Evolutionary conservation across 495 filamentous ascomycete species (phyloP).

Genomic region (Amniculicola lignicola): DNA sequence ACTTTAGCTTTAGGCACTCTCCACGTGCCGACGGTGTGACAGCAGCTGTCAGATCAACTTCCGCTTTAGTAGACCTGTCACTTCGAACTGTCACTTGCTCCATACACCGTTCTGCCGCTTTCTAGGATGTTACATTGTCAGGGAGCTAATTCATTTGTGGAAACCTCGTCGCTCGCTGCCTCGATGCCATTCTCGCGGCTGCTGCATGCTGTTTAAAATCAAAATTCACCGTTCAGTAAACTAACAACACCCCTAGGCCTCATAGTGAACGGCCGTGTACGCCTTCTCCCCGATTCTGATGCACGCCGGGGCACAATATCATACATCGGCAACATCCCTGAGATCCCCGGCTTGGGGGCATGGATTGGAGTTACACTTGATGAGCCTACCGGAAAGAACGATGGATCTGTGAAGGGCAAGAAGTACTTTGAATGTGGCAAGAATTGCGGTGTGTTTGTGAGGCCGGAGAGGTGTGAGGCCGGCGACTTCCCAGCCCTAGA

Average conservation of each 20-base stretch:
- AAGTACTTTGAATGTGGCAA: slow-evolving; percentile 71
- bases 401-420: slow-evolving; percentile 74
- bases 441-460: slow-evolving; percentile 81
- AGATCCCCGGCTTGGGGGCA: slow-evolving; percentile 67
- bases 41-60: not conserved
- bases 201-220: not conserved
- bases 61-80: not conserved
- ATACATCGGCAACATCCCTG: slow-evolving; percentile 76
- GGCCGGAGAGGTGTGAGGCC: slow-evolving; percentile 83
- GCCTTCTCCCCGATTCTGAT: slow-evolving; percentile 57
- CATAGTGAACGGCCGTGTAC: slow-evolving; percentile 60
- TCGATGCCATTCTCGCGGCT: not conserved
- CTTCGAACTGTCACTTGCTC: no score
- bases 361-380: slow-evolving; percentile 87
- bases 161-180: no score
- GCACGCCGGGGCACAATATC: slow-evolving; percentile 76
- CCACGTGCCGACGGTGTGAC: slow-evolving; percentile 8
- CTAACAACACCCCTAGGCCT: slow-evolving; percentile 45
- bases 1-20: not conserved
- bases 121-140: no score
- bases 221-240: not conserved
- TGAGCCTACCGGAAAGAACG: slow-evolving; percentile 86
- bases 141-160: no score
- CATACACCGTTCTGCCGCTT: no score
- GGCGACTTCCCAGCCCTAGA: slow-evolving; percentile 73